phyloP scores from a whole-genome alignment of 2,329 filamentous ascomycete genomes.

The Helminthosporium solani region DNA sequence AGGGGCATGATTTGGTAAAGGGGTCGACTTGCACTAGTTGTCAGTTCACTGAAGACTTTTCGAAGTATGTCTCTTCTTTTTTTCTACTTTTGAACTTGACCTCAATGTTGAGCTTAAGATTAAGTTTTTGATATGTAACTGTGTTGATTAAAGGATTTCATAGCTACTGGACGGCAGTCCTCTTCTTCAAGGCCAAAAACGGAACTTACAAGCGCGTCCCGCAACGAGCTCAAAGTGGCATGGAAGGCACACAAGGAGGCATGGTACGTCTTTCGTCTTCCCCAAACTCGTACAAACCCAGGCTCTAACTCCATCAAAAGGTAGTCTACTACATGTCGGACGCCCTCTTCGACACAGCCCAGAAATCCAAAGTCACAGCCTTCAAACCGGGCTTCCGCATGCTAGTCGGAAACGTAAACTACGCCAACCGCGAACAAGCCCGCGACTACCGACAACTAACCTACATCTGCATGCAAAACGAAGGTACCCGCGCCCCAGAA shows the following conservation, averaged over 20 bases:
- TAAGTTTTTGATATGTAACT: no score
- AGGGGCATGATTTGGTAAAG: slow-evolving; percentile 20
- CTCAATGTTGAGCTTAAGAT: no score
- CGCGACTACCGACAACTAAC: slow-evolving; percentile 34
- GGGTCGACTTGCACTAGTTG: slow-evolving; percentile 45
- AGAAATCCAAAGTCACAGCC: slow-evolving; percentile 43
- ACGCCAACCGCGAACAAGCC: slow-evolving; percentile 24
- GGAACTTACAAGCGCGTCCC: slow-evolving; percentile 44
- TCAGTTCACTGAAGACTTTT: slow-evolving; percentile 43
- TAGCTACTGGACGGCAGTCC: slow-evolving; percentile 28
- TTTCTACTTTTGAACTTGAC: no score
- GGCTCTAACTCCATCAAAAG: slow-evolving; percentile 13
- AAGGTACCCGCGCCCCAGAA: slow-evolving; percentile 38
- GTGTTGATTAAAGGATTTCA: background rate
- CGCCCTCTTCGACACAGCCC: slow-evolving; percentile 31
- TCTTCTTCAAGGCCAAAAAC: slow-evolving; percentile 22
- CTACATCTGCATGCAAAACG: slow-evolving; percentile 32
- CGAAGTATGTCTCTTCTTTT: slow-evolving; percentile 1
- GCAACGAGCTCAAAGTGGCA: slow-evolving; percentile 46
- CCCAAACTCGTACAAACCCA: slow-evolving; percentile 9
- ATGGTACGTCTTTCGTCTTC: slow-evolving; percentile 14
- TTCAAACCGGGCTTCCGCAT: slow-evolving; percentile 50
- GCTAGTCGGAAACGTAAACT: slow-evolving; percentile 46
- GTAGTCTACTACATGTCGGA: slow-evolving; percentile 50
- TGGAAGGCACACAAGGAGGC: slow-evolving; percentile 46